Evolutionary conservation across 208 protist genomes (phyloP).

Genomic region (Leishmania major): DNA sequence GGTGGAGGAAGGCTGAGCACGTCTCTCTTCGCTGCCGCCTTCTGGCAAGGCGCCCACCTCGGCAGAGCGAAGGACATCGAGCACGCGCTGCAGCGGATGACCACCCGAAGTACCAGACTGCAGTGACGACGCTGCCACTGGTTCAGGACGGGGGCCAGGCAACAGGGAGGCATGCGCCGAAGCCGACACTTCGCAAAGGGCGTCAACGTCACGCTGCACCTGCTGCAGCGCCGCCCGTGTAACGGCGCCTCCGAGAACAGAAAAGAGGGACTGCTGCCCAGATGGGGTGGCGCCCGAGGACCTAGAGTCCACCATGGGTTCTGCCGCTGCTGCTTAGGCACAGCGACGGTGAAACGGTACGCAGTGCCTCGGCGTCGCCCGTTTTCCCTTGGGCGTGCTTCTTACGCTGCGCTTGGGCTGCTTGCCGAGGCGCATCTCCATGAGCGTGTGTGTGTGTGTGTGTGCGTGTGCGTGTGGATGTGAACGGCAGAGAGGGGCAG

Average conservation of each 20-base stretch:
- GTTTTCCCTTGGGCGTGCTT: not conserved
- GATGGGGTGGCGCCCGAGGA: not conserved
- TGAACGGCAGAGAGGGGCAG: not conserved
- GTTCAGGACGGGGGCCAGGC: not conserved
- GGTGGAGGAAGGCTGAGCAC: not conserved
- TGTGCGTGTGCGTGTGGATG: not conserved
- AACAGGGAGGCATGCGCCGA: not conserved
- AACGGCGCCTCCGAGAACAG: conserved; percentile 33
- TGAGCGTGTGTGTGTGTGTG: not conserved
- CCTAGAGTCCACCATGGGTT: not conserved
- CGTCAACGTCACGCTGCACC: conserved; percentile 39
- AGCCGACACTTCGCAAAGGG: conserved; percentile 7
- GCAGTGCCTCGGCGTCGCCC: not conserved
- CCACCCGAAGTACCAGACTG: not conserved
- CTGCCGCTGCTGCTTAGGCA: not conserved
- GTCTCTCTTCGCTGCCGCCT: not conserved
- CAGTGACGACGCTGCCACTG: not conserved
- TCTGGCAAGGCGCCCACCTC: not conserved
- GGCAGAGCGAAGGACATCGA: conserved; percentile 12
- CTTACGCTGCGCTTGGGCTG: not conserved
- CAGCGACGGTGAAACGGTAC: not conserved
- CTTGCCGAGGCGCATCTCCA: not conserved
- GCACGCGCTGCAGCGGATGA: conserved; percentile 17
- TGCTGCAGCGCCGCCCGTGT: conserved; percentile 46
- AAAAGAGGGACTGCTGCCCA: conserved; percentile 14